A percentile compares a stretch with the other conserved stretches of the same genome.
phyloP scores from a whole-genome alignment of 2,329 filamentous ascomycete species.

The Botryotinia narcissicola region DNA sequence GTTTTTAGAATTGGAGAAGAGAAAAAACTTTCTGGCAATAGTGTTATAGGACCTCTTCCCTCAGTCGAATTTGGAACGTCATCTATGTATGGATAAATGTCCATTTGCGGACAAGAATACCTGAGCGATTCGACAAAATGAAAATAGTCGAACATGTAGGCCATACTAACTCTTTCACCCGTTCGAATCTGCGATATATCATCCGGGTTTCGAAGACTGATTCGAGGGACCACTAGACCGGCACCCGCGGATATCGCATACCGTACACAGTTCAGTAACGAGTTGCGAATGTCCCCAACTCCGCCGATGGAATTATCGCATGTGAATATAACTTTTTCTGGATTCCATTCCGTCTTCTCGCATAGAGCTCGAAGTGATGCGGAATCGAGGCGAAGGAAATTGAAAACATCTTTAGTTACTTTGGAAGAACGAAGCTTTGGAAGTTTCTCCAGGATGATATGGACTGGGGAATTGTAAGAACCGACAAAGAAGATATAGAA shows the following conservation, averaged over 20 bases:
- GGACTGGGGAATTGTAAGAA: neutral
- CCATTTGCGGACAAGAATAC: slow-evolving; percentile 30
- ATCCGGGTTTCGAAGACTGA: slow-evolving; percentile 24
- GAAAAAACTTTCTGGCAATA: slow-evolving; percentile 7
- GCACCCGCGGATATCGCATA: slow-evolving; percentile 36
- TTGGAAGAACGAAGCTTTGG: neutral
- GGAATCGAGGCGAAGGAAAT: slow-evolving; percentile 30
- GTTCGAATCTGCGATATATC: slow-evolving; percentile 21
- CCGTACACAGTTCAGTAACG: slow-evolving; percentile 35
- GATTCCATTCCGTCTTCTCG: slow-evolving; percentile 30
- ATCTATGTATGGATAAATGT: slow-evolving; percentile 22
- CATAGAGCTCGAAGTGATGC: slow-evolving; percentile 29
- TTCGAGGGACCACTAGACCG: slow-evolving; percentile 30
- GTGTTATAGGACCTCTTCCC: slow-evolving; percentile 5
- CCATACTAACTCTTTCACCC: slow-evolving; percentile 24
- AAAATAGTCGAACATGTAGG: slow-evolving; percentile 32
- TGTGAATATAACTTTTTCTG: slow-evolving; percentile 29
- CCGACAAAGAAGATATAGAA: slow-evolving; percentile 1
- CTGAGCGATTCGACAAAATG: slow-evolving; percentile 31
- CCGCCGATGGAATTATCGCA: slow-evolving; percentile 32
- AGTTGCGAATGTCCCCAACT: slow-evolving; percentile 36
- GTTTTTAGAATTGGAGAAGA: neutral
- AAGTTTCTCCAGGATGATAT: neutral
- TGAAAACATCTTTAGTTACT: slow-evolving; percentile 25
- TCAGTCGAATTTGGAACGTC: slow-evolving; percentile 8